A percentile compares a stretch with the other conserved stretches of the same genome.
These are phyloP conservation scores for Chaetothyriales sp. DNA, from an alignment of 2,329 filamentous ascomycete genomes.

Conservation along the genomic window DNA sequence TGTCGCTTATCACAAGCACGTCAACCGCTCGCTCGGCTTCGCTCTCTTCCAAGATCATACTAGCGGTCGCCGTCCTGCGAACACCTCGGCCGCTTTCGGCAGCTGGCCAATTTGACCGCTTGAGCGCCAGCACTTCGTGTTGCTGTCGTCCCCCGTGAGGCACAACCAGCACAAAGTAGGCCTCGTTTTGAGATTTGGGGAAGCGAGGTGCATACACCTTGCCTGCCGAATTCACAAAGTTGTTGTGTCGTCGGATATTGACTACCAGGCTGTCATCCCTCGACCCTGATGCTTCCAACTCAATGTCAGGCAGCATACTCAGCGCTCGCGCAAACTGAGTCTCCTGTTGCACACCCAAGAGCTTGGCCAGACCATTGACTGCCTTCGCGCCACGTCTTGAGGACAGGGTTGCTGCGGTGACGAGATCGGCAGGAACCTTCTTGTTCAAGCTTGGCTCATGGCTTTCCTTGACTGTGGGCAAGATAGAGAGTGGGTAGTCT, in stretches of 20 bases:
- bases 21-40: constrained; percentile 38
- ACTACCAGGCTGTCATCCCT: constrained; percentile 15
- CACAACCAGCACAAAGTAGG: constrained; percentile 73
- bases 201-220: constrained; percentile 77
- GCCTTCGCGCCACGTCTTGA: constrained; percentile 10
- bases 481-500: constrained; percentile 61
- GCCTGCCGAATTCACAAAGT: constrained; percentile 41
- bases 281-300: constrained; percentile 10
- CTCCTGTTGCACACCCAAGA: constrained; percentile 14
- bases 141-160: constrained; percentile 31
- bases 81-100: constrained; percentile 12
- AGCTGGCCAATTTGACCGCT: constrained; percentile 60
- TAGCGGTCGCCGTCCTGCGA: constrained; percentile 14
- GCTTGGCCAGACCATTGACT: constrained; percentile 17
- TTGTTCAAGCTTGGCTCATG: constrained; percentile 10
- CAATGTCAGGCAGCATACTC: constrained; percentile 16
- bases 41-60: constrained; percentile 6
- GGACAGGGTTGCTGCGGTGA: constrained; percentile 13
- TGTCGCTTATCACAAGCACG: constrained; percentile 69
- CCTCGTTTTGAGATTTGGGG: constrained; percentile 87
- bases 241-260: constrained; percentile 11
- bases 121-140: constrained; percentile 63
- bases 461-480: constrained; percentile 50
- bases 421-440: constrained; percentile 15
- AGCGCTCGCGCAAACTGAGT: constrained; percentile 38